phyloP scores from a whole-genome alignment of 371 early-diverging fungal species.

The Actinomortierella wolfii region DNA sequence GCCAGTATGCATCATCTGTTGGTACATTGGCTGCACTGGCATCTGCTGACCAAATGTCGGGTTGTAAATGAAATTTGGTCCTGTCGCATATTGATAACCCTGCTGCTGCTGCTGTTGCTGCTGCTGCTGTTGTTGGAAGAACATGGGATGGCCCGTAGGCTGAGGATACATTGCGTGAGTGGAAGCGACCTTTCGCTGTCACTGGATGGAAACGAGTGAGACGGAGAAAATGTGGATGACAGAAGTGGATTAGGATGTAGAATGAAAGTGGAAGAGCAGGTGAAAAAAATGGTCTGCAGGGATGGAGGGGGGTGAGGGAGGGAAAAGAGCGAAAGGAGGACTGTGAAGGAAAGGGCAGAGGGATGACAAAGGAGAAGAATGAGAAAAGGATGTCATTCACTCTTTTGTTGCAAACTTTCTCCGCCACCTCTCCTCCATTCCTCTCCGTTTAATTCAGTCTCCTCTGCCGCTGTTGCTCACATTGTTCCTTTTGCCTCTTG shows the following conservation, averaged over 20 bases:
- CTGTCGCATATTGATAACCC: constrained; percentile 29
- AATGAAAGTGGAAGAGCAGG: neutral
- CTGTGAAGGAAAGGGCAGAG: neutral
- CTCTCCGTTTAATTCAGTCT: neutral
- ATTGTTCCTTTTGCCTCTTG: neutral
- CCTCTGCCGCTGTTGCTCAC: neutral
- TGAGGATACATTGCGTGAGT: too few species aligned
- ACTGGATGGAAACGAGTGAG: constrained; percentile 3
- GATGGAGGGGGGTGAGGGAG: neutral
- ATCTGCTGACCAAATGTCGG: constrained; percentile 27
- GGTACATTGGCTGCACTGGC: constrained; percentile 10
- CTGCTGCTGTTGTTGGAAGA: constrained; percentile 12
- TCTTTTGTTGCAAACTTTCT: neutral
- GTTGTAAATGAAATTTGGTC: constrained; percentile 38
- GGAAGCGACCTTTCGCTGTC: neutral
- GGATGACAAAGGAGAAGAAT: neutral
- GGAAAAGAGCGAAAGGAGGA: neutral
- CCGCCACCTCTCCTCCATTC: neutral
- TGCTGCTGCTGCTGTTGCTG: constrained; percentile 36
- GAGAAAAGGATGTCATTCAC: neutral
- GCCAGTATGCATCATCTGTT: constrained; percentile 12
- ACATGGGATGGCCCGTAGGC: too few species aligned
- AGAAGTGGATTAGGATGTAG: neutral
- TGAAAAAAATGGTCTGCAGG: too few species aligned
- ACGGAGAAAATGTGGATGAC: constrained; percentile 1